Percentiles rank a stretch among this genome's conserved stretches.
Conservation (phyloP, 192 early-diverging fungal species). For the Backusella luteola region DNA sequence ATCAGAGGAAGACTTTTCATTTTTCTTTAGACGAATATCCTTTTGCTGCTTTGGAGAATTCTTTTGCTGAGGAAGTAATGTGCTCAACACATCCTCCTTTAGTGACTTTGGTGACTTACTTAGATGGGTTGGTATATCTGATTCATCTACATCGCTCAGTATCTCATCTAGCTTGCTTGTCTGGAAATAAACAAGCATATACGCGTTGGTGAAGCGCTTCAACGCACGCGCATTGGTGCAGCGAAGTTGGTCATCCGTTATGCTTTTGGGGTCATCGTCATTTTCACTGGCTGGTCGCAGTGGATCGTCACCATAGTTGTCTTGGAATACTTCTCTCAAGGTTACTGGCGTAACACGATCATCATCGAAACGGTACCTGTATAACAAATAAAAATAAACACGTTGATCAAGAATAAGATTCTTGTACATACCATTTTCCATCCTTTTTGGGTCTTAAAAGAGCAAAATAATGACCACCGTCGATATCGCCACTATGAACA, state of each 20-base stretch:
- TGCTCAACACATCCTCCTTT: constrained; percentile 4
- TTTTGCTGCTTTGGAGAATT: neutral
- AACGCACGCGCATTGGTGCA: constrained; percentile 12
- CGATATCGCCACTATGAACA: constrained; percentile 91
- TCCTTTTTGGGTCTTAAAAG: constrained; percentile 79
- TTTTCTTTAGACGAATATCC: constrained; percentile 6
- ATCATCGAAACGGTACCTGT: constrained; percentile 89
- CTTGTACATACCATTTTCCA: constrained; percentile 63
- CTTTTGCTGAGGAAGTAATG: neutral
- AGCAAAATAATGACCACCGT: constrained; percentile 95
- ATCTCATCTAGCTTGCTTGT: constrained; percentile 69
- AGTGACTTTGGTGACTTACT: constrained; percentile 32
- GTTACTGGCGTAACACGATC: constrained; percentile 85
- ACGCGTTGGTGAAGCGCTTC: constrained; percentile 95
- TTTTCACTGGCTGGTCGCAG: constrained; percentile 27
- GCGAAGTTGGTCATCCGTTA: neutral
- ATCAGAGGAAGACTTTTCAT: neutral
- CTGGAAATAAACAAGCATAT: constrained; percentile 98
- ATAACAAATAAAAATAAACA: neutral
- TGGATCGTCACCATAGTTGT: constrained; percentile 91
- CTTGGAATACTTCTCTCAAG: constrained; percentile 84
- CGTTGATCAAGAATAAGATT: neutral
- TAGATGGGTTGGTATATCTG: constrained; percentile 86
- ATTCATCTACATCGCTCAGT: constrained; percentile 56
- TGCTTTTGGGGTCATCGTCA: neutral